Base-by-base conservation (phyloP, 2,329 filamentous ascomycete genomes). In the Tetracladium maxilliforme region DNA sequence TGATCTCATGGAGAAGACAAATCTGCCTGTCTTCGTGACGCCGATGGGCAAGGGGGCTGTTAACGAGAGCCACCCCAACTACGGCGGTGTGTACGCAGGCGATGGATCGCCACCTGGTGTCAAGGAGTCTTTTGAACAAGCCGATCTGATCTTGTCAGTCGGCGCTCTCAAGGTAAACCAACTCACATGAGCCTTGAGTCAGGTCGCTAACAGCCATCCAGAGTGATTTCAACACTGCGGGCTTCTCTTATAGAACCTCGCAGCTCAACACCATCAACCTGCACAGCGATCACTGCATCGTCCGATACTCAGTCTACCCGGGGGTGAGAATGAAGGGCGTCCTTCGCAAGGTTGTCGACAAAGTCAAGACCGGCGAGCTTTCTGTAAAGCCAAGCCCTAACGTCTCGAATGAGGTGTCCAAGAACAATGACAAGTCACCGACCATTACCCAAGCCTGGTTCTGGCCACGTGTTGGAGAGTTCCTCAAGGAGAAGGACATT, bases 31-130 rank as follows among this genome's bases (percentile, higher is more conserved):
- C 0, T 92, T 90, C 39, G 79, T 86, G n/a, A 78, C 82, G 1
- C 81, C 83, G 3, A 92, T 92, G 78, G 83, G 83, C 23, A 92
- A 92, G 54, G 70, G 82, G 11, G 78, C 79, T 12, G 66, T 93
- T 23, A 66, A 90, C 40, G 83, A 93, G 49, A 66, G 65, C 3
- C 63, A 78, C 23, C 56, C 64, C n/a, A 78, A 69, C 41, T 92
- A 77, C 37, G 79, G 79, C 13, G 84, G 84, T 34, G 79, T 92
- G 5, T 92, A 92, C 46, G 77, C 78, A 7, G 84, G 84, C n/a
- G 64, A 65, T 30, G 81, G 76, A 18, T 83, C 75, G 16, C 66
- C 74, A 26, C 61, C 68, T 2, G 62, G 64, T 19, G 75, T 79
- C 14, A 62, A 64, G 34, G 54, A 70, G 21, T 60, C 64, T 15